Evolutionary conservation across 495 filamentous ascomycete genomes (phyloP), one percentile per base, ranked within the genome.

Genomic region (Extremus antarcticus): DNA sequence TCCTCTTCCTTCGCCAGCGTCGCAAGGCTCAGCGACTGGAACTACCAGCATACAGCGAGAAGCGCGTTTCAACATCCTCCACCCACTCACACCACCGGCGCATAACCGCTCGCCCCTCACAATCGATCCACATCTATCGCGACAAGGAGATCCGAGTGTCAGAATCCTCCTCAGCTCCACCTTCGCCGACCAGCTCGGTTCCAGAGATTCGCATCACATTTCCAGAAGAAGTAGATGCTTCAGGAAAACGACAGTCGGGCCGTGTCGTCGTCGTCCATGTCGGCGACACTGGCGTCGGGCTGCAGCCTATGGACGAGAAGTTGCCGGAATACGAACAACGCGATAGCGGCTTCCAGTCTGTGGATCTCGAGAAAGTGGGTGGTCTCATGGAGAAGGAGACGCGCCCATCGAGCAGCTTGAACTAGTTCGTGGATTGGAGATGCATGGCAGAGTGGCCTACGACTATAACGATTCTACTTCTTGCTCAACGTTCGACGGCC

Each of bases 161-260:
- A 43, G 84, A 84, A 67, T 85, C 87, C 21, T 76, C 77, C 45
- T 13, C n/a, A n/a, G 82, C 78, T 41, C 87, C 88, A 16, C 87
- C 90, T 23, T 70, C 83, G 40, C 88, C 90, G 24, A 69, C 83
- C 45, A 90, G 87, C 54, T 87, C 76, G 53, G 80, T 97, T 13
- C 92, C 92, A 11, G 88, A 96, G 71, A 98, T 98, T 65, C 88
- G 90, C 68, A 95, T 98, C 65, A 98, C 92, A 0, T 96, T 98
- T 73, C 92, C 92, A 15, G 92, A 98, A 60, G 91, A 97, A 76
- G 80, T 86, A 50, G 91, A 95, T 60, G 80, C 83, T 43, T 66
- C 72, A 38, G 94, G 94, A 53, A 86, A 85, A 68, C 78, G 79
- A 56, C 87, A 85, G 73, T 90, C 85, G 47, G 90, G 90, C 24